These are phyloP conservation scores for Tylopilus rubrobrunneus DNA, from an alignment of 768 basidiomycete species.

Conservation along the genomic window DNA sequence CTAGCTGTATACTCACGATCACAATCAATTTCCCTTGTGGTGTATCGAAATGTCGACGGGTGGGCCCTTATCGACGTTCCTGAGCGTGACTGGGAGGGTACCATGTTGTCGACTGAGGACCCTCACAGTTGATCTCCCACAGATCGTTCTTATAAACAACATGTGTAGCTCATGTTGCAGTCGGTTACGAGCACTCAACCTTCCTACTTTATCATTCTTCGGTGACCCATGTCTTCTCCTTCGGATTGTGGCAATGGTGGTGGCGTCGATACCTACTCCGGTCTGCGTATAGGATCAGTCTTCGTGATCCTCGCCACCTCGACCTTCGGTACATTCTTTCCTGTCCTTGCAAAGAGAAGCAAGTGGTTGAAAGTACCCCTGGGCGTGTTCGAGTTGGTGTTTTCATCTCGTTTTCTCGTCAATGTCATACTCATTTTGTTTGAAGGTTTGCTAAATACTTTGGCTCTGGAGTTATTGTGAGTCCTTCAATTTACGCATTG, in stretches of 20 bases:
- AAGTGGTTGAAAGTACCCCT: conserved; percentile 38
- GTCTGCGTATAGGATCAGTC: conserved; percentile 65
- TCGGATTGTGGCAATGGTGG: conserved; percentile 48
- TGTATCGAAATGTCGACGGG: neutral
- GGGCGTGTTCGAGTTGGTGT: conserved; percentile 62
- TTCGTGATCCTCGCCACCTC: conserved; percentile 71
- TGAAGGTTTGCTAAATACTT: conserved; percentile 83
- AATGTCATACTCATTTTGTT: conserved; percentile 1
- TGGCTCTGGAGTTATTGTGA: conserved; percentile 83
- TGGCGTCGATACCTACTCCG: conserved; percentile 44
- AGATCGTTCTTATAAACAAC: neutral
- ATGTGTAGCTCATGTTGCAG: neutral
- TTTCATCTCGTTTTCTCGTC: neutral
- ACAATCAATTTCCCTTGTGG: neutral
- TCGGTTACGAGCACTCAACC: neutral
- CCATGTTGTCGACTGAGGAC: conserved; percentile 15
- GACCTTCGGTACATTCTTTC: conserved; percentile 62
- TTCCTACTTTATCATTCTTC: neutral
- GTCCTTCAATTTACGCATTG: conserved; percentile 22
- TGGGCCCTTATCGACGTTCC: neutral
- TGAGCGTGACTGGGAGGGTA: conserved; percentile 23
- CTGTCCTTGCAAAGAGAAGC: conserved; percentile 56
- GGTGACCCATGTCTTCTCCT: conserved; percentile 20
- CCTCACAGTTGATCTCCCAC: conserved; percentile 25
- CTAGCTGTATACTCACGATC: neutral